These are phyloP conservation scores for Tinospora cordifolia DNA, from an alignment of 164 flowering plant species.

Conservation along the genomic window DNA sequence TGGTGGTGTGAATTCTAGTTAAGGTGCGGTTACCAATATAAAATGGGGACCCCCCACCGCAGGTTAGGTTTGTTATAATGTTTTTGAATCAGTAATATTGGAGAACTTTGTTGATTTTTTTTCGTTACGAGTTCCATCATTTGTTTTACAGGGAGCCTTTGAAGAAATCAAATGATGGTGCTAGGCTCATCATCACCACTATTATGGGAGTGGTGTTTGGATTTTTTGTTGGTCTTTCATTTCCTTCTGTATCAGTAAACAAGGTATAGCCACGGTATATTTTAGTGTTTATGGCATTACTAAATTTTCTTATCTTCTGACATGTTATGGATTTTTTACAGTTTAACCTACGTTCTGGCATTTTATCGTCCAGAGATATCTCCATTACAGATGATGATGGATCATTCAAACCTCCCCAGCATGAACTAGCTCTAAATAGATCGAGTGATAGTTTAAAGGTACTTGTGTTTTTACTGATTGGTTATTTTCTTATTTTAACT, in stretches of 20 bases:
- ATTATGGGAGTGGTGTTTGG: conserved; percentile 74
- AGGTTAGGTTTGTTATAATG: conserved; percentile 31
- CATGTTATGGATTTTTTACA: conserved; percentile 27
- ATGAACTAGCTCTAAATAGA: conserved; percentile 13
- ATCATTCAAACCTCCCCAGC: conserved; percentile 6
- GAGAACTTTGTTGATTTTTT: neutral
- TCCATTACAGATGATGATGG: conserved; percentile 20
- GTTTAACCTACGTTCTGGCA: conserved; percentile 58
- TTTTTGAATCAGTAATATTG: neutral
- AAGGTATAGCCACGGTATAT: conserved; percentile 39
- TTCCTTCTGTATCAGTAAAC: conserved; percentile 53
- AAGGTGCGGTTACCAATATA: conserved; percentile 17
- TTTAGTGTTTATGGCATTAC: neutral
- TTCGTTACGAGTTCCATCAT: neutral
- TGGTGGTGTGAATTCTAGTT: conserved; percentile 17
- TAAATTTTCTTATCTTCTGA: conserved; percentile 7
- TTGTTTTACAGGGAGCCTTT: conserved; percentile 43
- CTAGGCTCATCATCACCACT: conserved; percentile 53
- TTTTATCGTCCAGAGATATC: conserved; percentile 45
- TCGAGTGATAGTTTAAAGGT: conserved; percentile 44
- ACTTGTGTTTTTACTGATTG: neutral
- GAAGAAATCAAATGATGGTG: conserved; percentile 52
- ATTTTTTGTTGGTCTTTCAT: conserved; percentile 68
- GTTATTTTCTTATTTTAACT: neutral
- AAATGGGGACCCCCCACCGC: conserved; percentile 48